Evolutionary conservation across 352 stramenopile species (phyloP), one percentile per base, ranked within the genome.

Genomic region (Globisporangium uncinulatum): DNA sequence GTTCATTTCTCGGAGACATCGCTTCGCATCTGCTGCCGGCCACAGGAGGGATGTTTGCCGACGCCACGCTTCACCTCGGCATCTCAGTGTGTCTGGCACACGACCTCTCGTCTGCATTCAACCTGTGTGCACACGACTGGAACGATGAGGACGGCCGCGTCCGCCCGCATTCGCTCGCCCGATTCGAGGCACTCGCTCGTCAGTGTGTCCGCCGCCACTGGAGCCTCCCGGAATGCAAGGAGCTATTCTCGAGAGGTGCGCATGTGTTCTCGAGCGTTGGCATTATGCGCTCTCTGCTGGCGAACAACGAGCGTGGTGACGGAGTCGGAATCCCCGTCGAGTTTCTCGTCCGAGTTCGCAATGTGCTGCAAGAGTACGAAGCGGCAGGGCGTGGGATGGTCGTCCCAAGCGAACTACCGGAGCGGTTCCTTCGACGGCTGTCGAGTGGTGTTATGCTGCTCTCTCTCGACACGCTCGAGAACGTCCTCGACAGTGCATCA

Each of bases 181-280:
- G 54, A 4, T 48, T 70, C 13, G 24, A 65, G 34, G 39, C 70
- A 13, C 54, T 56, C 52, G 48, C 86, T 17, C 71, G 73, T 3
- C 34, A 59, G 6, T 84, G 74, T 45, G 61, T 78, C 36, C 73
- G 66, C 4, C 67, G 66, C 1, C 73, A 87, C 43, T 79, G 71
- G 63, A 66, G 65, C 14, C 42, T 74, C 3, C 71, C 56, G 37
- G 71, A 66, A 45, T 73, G 50, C 31, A 60, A 70, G 11, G 42
- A 62, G 3, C 32, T 87, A 0, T 44, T 82, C 44, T 69, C 74
- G 5, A 59, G 60, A 34, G 76, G 79, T 3, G 51, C 62, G 4
- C 68, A 85, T 57, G 67, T 74, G 53, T 79, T 87, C 46, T 56
- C 70, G 0, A 66, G 63, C 45, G 20, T 89, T 46, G 79, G 79